Conservation (phyloP, 768 basidiomycete genomes). For the Cystobasidium ongulense region DNA sequence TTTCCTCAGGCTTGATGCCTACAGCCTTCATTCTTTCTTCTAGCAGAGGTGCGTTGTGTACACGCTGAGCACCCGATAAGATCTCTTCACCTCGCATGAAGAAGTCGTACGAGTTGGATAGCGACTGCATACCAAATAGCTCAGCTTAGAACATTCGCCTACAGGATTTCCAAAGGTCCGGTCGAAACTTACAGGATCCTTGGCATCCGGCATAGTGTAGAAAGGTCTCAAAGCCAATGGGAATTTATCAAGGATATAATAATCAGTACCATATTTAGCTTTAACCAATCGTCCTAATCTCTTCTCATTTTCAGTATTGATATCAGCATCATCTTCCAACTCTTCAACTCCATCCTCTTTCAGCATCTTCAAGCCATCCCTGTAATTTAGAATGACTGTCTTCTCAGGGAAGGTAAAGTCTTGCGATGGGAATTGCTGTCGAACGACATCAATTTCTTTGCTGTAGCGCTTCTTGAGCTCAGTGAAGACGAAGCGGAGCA, state of each 20-base stretch:
- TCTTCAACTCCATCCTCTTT: slow-evolving; percentile 69
- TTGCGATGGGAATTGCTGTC: slow-evolving; percentile 85
- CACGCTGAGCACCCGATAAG: slow-evolving; percentile 92
- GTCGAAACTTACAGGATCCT: slow-evolving; percentile 58
- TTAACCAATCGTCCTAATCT: slow-evolving; percentile 79
- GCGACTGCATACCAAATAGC: slow-evolving; percentile 50
- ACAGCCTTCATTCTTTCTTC: slow-evolving; percentile 73
- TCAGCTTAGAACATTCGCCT: not conserved
- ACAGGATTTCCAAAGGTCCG: not conserved
- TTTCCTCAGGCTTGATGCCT: slow-evolving; percentile 80
- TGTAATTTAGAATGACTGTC: slow-evolving; percentile 75
- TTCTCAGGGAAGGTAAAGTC: slow-evolving; percentile 91
- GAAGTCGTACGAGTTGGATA: slow-evolving; percentile 99
- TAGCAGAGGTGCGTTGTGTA: slow-evolving; percentile 79
- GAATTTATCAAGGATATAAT: slow-evolving; percentile 99
- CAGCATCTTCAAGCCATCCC: slow-evolving; percentile 76
- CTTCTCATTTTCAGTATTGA: slow-evolving; percentile 91
- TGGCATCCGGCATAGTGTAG: slow-evolving; percentile 97
- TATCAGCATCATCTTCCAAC: slow-evolving; percentile 72
- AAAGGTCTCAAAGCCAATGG: slow-evolving; percentile 90
- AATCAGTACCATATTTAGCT: slow-evolving; percentile 92
- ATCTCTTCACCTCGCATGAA: slow-evolving; percentile 99
- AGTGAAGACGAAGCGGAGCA: slow-evolving; percentile 78
- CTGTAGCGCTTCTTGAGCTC: slow-evolving; percentile 66
- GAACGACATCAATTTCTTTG: slow-evolving; percentile 71